Conservation (phyloP, 306 rosid species). For the Vigna hirtella region DNA sequence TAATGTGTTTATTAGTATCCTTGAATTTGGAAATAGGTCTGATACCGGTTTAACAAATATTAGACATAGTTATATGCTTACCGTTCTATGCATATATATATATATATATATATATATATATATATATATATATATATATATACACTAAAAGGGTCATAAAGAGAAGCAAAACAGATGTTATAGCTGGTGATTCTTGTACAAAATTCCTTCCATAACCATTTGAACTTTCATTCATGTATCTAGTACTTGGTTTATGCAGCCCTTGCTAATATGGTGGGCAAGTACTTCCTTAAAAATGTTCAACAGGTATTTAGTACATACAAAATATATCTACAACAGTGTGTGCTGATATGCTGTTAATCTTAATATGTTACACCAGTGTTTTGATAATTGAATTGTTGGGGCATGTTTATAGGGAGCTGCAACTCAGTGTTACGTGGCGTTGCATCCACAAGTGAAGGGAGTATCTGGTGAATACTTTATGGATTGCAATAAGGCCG, state of each 20-base stretch:
- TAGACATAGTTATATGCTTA: conserved; percentile 23
- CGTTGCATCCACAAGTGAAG: conserved; percentile 77
- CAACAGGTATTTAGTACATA: conserved; percentile 61
- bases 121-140: not conserved
- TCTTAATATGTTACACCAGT: conserved; percentile 4
- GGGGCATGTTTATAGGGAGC: conserved; percentile 69
- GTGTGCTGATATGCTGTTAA: conserved; percentile 10
- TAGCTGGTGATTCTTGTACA: conserved; percentile 23
- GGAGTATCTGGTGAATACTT: conserved; percentile 72
- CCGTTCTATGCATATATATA: conserved; percentile 1
- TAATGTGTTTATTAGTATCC: conserved; percentile 9
- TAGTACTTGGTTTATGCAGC: conserved; percentile 56
- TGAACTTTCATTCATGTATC: conserved; percentile 31
- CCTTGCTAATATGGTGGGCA: conserved; percentile 54
- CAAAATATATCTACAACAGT: not conserved
- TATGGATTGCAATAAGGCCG: conserved; percentile 60
- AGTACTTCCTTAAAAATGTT: conserved; percentile 63
- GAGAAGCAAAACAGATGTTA: conserved; percentile 17
- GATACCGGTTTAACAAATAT: conserved; percentile 21
- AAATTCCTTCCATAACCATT: conserved; percentile 1
- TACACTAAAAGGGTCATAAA: not conserved
- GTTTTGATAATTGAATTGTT: conserved; percentile 40
- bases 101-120: no score
- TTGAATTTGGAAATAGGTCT: conserved; percentile 12
- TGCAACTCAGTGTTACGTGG: conserved; percentile 83